Evolutionary conservation across 495 filamentous ascomycete species (phyloP).

Genomic region (Thozetella sp.): DNA sequence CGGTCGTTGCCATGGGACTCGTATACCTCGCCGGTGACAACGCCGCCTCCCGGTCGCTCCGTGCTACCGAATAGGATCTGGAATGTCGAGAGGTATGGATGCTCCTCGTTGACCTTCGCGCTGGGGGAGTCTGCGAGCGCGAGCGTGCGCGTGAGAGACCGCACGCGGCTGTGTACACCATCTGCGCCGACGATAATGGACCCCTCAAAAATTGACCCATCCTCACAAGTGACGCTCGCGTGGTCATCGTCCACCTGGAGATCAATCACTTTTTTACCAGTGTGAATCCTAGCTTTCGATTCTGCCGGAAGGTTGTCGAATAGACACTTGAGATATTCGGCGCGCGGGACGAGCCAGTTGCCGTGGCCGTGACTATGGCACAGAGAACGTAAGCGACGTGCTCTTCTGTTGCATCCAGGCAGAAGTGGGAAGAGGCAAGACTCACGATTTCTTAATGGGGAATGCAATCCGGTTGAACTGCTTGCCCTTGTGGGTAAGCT

Average conservation of each 20-base stretch:
- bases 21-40: constrained; percentile 5
- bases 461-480: not conserved
- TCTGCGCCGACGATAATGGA: constrained; percentile 54
- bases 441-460: not conserved
- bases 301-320: constrained; percentile 26
- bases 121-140: constrained; percentile 15
- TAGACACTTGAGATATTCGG: constrained; percentile 29
- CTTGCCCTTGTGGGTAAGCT: not conserved
- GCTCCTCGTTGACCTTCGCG: constrained; percentile 16
- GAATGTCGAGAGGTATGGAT: constrained; percentile 24
- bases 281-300: constrained; percentile 23
- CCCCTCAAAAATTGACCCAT: constrained; percentile 39
- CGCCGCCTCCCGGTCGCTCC: constrained; percentile 11
- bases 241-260: constrained; percentile 16
- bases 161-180: constrained; percentile 45
- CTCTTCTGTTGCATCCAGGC: not conserved
- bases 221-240: constrained; percentile 29
- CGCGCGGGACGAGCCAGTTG: constrained; percentile 28
- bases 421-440: not conserved
- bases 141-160: constrained; percentile 39
- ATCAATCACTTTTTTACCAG: constrained; percentile 28
- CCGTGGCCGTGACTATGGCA: not conserved
- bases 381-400: not conserved
- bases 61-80: constrained; percentile 24
- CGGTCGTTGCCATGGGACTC: constrained; percentile 14